These are phyloP conservation scores for Corniculantispora saksenae DNA, from an alignment of 2,329 filamentous ascomycete species.

Conservation along the genomic window DNA sequence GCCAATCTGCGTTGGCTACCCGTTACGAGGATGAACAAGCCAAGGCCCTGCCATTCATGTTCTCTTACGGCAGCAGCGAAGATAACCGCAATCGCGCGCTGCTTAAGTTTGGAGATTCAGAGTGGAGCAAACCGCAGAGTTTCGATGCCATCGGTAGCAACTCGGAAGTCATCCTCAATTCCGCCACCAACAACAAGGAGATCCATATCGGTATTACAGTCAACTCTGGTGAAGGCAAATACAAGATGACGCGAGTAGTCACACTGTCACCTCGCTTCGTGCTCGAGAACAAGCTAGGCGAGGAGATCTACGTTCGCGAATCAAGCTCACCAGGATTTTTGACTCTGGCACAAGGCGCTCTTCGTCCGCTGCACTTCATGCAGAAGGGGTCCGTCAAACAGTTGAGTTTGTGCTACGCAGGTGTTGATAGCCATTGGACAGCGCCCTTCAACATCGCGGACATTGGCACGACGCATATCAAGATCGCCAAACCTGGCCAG, in stretches of 20 bases:
- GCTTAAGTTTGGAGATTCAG: conserved; percentile 83
- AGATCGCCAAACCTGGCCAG: conserved; percentile 87
- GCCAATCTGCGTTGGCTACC: conserved; percentile 64
- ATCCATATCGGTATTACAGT: conserved; percentile 91
- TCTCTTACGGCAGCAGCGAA: conserved; percentile 82
- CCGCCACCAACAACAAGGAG: conserved; percentile 69
- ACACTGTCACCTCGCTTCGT: conserved; percentile 91
- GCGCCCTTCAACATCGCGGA: conserved; percentile 98
- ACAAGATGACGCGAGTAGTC: conserved; percentile 94
- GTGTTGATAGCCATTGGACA: conserved; percentile 95
- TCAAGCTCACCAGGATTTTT: conserved; percentile 87
- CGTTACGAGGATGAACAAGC: conserved; percentile 54
- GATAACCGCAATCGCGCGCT: conserved; percentile 90
- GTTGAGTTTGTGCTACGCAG: conserved; percentile 87
- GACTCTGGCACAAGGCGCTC: conserved; percentile 72
- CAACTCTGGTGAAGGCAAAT: conserved; percentile 90
- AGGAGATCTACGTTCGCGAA: conserved; percentile 87
- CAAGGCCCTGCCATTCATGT: conserved; percentile 92
- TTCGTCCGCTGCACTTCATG: conserved; percentile 87
- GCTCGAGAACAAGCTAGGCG: conserved; percentile 86
- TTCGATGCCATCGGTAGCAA: conserved; percentile 97
- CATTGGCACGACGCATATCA: conserved; percentile 87
- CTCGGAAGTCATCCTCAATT: conserved; percentile 81
- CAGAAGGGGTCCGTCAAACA: conserved; percentile 83
- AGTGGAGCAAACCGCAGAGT: conserved; percentile 97